These are phyloP conservation scores for Kockiozyma suomiensis DNA, from an alignment of 805 yeast species.

Conservation along the genomic window DNA sequence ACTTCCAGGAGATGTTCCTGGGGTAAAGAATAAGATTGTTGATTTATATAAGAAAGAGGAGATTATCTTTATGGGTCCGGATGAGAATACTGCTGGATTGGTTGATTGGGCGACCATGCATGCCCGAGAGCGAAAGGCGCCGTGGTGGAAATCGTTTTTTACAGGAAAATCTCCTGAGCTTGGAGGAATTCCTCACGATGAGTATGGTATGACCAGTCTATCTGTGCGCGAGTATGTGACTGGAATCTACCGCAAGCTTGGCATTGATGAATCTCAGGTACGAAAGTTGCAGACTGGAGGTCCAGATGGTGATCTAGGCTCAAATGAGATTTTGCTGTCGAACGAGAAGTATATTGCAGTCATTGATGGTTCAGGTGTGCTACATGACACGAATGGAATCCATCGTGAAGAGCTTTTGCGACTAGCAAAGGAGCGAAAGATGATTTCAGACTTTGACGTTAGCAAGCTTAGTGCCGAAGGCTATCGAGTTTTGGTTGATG, in stretches of 20 bases:
- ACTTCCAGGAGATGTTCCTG: slow-evolving; percentile 69
- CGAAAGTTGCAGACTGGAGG: slow-evolving; percentile 96
- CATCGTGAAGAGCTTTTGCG: slow-evolving; percentile 75
- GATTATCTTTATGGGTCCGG: slow-evolving; percentile 97
- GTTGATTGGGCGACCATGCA: slow-evolving; percentile 98
- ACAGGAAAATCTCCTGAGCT: slow-evolving; percentile 90
- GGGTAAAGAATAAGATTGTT: slow-evolving; percentile 78
- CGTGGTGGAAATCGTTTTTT: slow-evolving; percentile 98
- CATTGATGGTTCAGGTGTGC: slow-evolving; percentile 94
- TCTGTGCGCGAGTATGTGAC: slow-evolving; percentile 91
- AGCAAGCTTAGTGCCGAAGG: slow-evolving; percentile 72
- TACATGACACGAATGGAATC: slow-evolving; percentile 88
- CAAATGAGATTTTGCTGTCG: slow-evolving; percentile 89
- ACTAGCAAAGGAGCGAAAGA: slow-evolving; percentile 75
- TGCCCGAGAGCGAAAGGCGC: slow-evolving; percentile 88
- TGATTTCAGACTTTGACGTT: slow-evolving; percentile 69
- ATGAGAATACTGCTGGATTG: slow-evolving; percentile 94
- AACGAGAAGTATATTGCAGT: slow-evolving; percentile 83
- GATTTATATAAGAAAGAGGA: slow-evolving; percentile 84
- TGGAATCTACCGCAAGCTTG: slow-evolving; percentile 78
- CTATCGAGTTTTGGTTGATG: slow-evolving; percentile 82
- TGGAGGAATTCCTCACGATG: slow-evolving; percentile 99
- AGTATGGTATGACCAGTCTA: slow-evolving; percentile 95
- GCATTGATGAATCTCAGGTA: slow-evolving; percentile 59
- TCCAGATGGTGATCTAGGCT: slow-evolving; percentile 97